Conservation (phyloP, 371 early-diverging fungal species). For the Mortierella sp. region DNA sequence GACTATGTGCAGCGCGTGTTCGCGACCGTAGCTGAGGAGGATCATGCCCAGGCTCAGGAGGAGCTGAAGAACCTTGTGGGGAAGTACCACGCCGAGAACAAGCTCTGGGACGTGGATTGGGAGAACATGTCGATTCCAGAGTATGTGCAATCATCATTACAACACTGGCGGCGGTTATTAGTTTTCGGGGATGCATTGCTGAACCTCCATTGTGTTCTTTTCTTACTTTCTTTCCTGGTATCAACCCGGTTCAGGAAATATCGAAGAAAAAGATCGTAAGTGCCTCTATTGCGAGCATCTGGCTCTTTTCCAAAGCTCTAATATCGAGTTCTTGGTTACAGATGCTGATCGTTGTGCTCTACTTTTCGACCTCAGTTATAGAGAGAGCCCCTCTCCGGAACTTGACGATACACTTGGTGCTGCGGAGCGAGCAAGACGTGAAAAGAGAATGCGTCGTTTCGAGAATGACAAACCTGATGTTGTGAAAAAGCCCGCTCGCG, state of each 20-base stretch:
- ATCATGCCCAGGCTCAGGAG: conserved; percentile 62
- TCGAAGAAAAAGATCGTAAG: conserved; percentile 9
- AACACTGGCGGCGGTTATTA: no score
- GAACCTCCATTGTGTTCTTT: not conserved
- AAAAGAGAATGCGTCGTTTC: conserved; percentile 33
- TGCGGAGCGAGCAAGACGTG: conserved; percentile 42
- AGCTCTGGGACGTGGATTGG: conserved; percentile 74
- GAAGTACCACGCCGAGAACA: conserved; percentile 60
- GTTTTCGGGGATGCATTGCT: not conserved
- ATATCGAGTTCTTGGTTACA: no score
- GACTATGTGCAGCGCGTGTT: conserved; percentile 73
- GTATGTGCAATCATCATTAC: conserved; percentile 54
- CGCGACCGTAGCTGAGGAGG: conserved; percentile 59
- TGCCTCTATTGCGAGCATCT: not conserved
- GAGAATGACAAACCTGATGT: conserved; percentile 10
- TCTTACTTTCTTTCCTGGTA: not conserved
- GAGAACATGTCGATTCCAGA: conserved; percentile 70
- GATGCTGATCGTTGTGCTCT: not conserved
- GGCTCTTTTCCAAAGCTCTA: no score
- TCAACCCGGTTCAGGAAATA: conserved; percentile 6
- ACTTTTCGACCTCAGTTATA: not conserved
- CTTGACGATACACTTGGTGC: conserved; percentile 54
- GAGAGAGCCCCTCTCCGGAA: conserved; percentile 38
- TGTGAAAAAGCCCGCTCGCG: conserved; percentile 16
- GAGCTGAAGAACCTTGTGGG: conserved; percentile 68